Evolutionary conservation across 495 filamentous ascomycete species (phyloP).

Genomic region (Penicillium canariense): DNA sequence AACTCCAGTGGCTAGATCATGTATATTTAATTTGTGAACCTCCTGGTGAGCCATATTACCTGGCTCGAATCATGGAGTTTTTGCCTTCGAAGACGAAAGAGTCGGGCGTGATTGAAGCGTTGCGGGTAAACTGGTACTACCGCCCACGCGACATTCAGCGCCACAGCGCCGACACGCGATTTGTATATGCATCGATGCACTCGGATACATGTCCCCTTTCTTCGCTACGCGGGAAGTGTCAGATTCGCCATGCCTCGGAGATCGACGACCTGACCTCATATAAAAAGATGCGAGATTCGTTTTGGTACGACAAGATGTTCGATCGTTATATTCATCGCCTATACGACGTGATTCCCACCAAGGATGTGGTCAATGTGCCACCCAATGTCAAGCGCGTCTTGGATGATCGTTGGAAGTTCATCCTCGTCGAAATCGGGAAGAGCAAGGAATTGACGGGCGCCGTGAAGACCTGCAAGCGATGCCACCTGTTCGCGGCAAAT

Average conservation of each 20-base stretch:
- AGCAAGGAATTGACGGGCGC: constrained; percentile 95
- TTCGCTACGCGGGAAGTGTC: constrained; percentile 87
- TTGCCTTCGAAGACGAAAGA: constrained; percentile 74
- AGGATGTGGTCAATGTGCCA: constrained; percentile 93
- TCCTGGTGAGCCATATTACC: constrained; percentile 95
- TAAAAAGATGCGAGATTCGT: constrained; percentile 76
- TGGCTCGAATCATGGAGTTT: constrained; percentile 98
- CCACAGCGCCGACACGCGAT: constrained; percentile 81
- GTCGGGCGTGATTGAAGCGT: constrained; percentile 71
- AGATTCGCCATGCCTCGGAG: constrained; percentile 81
- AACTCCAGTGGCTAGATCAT: constrained; percentile 62
- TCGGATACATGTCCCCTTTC: constrained; percentile 93
- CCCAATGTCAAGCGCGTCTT: constrained; percentile 90
- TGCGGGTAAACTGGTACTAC: constrained; percentile 98
- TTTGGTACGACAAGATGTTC: constrained; percentile 97
- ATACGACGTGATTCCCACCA: constrained; percentile 93
- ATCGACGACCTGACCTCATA: constrained; percentile 81
- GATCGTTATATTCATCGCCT: constrained; percentile 97
- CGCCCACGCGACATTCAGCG: constrained; percentile 92
- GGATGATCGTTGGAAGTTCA: constrained; percentile 92
- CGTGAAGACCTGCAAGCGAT: constrained; percentile 95
- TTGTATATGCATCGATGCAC: constrained; percentile 96
- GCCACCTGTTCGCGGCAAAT: constrained; percentile 83
- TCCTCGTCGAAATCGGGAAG: constrained; percentile 85
- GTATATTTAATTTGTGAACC: constrained; percentile 97